phyloP scores from a whole-genome alignment of 495 filamentous ascomycete genomes.

The Daldinia loculata region DNA sequence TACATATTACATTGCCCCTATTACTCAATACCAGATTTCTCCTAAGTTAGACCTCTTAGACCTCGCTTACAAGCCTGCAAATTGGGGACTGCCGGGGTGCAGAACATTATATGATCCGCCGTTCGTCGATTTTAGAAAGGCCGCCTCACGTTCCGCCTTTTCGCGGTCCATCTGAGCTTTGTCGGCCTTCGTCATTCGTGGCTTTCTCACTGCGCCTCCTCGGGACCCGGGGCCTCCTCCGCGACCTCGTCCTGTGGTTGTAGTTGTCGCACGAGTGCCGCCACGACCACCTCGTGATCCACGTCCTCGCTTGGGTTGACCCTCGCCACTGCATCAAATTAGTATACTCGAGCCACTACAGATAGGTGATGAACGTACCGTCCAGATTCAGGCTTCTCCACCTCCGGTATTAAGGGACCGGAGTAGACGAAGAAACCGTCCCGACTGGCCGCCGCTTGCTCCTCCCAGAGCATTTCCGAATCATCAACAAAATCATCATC shows the following conservation, averaged over 20 bases:
- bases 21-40: not conserved
- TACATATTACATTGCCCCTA: constrained; percentile 23
- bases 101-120: constrained; percentile 43
- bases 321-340: constrained; percentile 68
- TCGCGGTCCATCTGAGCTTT: constrained; percentile 73
- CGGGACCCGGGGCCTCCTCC: constrained; percentile 79
- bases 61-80: constrained; percentile 40
- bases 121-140: constrained; percentile 34
- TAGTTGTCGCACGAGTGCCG: constrained; percentile 65
- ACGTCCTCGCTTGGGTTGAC: constrained; percentile 78
- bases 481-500: constrained; percentile 98
- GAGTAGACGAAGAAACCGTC: constrained; percentile 93
- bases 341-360: constrained; percentile 40
- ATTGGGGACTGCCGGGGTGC: constrained; percentile 44
- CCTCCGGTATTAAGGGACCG: constrained; percentile 84
- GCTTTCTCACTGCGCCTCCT: constrained; percentile 81
- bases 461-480: constrained; percentile 93
- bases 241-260: constrained; percentile 55
- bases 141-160: constrained; percentile 58
- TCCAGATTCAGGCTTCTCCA: constrained; percentile 77
- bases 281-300: constrained; percentile 64
- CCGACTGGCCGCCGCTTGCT: constrained; percentile 89
- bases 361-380: constrained; percentile 61
- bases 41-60: not conserved
- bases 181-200: constrained; percentile 82